Evolutionary conservation across 768 basidiomycete genomes (phyloP).

Genomic region (Boletus bicolor): DNA sequence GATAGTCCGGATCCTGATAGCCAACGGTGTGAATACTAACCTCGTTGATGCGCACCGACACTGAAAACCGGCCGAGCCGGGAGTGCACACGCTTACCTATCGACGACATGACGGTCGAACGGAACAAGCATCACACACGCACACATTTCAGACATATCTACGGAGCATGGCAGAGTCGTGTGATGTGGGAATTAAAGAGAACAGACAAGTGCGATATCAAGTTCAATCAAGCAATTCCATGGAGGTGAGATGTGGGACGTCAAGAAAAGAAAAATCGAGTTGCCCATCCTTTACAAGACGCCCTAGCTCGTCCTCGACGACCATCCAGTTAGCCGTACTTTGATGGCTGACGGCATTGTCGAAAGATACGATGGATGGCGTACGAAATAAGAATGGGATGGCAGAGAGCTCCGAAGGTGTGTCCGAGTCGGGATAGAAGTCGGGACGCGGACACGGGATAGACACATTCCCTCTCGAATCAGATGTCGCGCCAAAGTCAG

Average conservation of each 20-base stretch:
- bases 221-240: conserved; percentile 15
- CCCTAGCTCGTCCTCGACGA: conserved; percentile 20
- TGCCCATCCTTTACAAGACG: conserved; percentile 19
- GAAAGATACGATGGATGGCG: conserved; percentile 12
- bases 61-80: not conserved
- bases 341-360: not conserved
- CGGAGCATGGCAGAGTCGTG: not conserved
- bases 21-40: not conserved
- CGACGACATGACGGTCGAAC: not conserved
- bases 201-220: not conserved
- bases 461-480: not conserved
- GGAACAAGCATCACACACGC: not conserved
- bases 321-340: conserved; percentile 10
- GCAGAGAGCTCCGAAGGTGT: conserved; percentile 28
- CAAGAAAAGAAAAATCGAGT: conserved; percentile 30
- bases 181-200: not conserved
- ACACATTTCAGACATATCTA: not conserved
- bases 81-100: too few relatives aligned
- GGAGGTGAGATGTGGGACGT: conserved; percentile 12
- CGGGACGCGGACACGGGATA: conserved; percentile 5
- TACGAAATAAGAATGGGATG: conserved; percentile 29
- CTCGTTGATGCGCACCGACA: not conserved
- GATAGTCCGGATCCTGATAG: not conserved
- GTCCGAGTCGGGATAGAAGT: conserved; percentile 5
- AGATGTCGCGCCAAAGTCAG: not conserved